Evolutionary conservation across 2,329 filamentous ascomycete species (phyloP), one percentile per base, ranked within the genome.

Genomic region (Neoscytalidium dimidiatum): DNA sequence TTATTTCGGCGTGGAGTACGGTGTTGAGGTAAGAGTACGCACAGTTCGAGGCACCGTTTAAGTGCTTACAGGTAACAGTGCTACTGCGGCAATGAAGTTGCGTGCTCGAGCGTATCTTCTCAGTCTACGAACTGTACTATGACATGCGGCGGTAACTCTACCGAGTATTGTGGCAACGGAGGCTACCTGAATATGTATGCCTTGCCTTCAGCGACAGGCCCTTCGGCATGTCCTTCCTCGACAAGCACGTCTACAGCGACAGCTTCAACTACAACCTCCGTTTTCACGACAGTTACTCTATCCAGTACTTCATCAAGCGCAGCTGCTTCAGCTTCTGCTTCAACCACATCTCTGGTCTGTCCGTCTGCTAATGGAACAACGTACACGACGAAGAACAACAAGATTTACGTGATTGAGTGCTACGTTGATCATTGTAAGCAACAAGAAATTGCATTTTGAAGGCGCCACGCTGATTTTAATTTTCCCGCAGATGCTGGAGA

Each of bases 1-100:
- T 46, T 80, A 73, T 66, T 80, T 79, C 52, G 79, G 78, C 23
- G 69, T 76, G 26, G 76, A 80, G 66, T 78, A 75, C 62, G 71
- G 69, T 3, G 66, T 65, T 8, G 75, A 81, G 67, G 58, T 61
- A n/a, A 31, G 38, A 2, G 6, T 8, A 11, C 33, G 7, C 11
- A 48, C 21, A 0, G 1, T 7, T 14, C 11, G 2, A n/a, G n/a
- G 8, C n/a, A 14, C 2, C 5, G 1, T 13, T 1, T n/a, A 2
- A 5, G 11, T 44, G n/a, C 35, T 63, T 21, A 63, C 28, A 3
- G 13, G n/a, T 2, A 43, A 19, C 13, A 60, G 52, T 66, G 72
- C 66, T 71, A 69, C 68, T 75, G 73, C 38, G 73, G 72, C 4
- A 71, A 71, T 44, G 68, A 48, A 28, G 64, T 74, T 28, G 65